These are phyloP conservation scores for Stentor coeruleus DNA, from an alignment of 73 alveolate genomes.

Conservation along the genomic window DNA sequence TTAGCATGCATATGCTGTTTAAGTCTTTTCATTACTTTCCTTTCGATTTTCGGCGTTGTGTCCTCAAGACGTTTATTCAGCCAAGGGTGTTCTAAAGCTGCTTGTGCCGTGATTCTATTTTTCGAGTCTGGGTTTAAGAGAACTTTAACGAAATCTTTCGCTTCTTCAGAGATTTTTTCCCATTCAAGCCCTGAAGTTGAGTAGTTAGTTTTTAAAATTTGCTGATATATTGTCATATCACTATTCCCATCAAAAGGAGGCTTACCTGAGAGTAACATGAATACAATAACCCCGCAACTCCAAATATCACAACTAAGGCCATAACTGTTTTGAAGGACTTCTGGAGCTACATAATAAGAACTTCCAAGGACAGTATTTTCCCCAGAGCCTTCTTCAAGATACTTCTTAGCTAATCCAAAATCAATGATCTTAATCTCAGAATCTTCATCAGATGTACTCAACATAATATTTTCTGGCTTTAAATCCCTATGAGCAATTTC, in stretches of 20 bases:
- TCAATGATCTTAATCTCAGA: not conserved
- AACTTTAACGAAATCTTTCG: not conserved
- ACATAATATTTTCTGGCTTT: not conserved
- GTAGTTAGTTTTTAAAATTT: slow-evolving; percentile 18
- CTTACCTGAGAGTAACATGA: not conserved
- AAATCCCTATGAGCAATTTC: not conserved
- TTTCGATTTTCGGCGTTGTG: too few relatives aligned
- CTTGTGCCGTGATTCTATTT: not conserved
- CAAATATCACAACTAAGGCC: not conserved
- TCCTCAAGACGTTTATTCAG: too few relatives aligned
- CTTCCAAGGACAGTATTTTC: not conserved
- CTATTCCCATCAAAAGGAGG: not conserved
- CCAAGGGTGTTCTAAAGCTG: not conserved
- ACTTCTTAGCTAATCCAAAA: not conserved
- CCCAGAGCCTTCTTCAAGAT: slow-evolving; percentile 14
- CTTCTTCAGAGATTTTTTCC: not conserved
- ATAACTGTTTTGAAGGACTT: not conserved
- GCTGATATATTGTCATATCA: not conserved
- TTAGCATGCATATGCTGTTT: not conserved
- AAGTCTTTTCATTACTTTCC: slow-evolving; percentile 14
- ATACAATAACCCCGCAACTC: not conserved
- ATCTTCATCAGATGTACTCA: not conserved
- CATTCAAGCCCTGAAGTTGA: not conserved
- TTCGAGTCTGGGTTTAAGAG: not conserved
- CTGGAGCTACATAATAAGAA: not conserved